Evolutionary conservation across 2,329 filamentous ascomycete species (phyloP).

Genomic region (Botrytis medusae): DNA sequence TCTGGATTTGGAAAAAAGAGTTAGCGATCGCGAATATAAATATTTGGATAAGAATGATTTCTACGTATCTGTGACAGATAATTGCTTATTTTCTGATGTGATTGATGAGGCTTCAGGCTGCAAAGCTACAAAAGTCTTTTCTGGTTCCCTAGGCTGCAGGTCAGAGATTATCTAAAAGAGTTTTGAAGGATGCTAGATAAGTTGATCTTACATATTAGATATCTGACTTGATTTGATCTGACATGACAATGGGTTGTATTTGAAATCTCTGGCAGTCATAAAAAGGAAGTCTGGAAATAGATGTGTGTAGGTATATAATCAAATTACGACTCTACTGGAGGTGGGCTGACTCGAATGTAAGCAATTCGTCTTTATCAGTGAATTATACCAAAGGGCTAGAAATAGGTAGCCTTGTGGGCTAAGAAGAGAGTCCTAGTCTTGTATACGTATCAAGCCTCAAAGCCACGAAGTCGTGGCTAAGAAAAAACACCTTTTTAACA

Average conservation of each 20-base stretch:
- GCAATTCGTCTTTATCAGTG: neutral
- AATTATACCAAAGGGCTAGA: neutral
- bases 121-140: too few species aligned
- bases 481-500: too few species aligned
- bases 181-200: neutral
- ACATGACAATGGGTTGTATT: neutral
- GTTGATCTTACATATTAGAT: neutral
- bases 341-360: neutral
- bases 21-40: neutral
- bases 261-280: too few species aligned
- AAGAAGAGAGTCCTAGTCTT: too few species aligned
- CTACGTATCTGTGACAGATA: neutral
- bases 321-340: neutral
- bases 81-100: neutral
- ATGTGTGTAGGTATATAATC: neutral
- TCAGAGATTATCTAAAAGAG: fast-evolving
- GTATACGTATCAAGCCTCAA: too few species aligned
- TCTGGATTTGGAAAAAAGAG: neutral
- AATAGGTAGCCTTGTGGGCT: too few species aligned
- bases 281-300: neutral
- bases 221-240: neutral
- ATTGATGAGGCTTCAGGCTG: neutral
- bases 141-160: neutral
- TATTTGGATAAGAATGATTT: too few species aligned
- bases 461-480: too few species aligned